Base-by-base conservation (phyloP, 2,329 filamentous ascomycete genomes). In the Arthrobotrys megalospora region DNA sequence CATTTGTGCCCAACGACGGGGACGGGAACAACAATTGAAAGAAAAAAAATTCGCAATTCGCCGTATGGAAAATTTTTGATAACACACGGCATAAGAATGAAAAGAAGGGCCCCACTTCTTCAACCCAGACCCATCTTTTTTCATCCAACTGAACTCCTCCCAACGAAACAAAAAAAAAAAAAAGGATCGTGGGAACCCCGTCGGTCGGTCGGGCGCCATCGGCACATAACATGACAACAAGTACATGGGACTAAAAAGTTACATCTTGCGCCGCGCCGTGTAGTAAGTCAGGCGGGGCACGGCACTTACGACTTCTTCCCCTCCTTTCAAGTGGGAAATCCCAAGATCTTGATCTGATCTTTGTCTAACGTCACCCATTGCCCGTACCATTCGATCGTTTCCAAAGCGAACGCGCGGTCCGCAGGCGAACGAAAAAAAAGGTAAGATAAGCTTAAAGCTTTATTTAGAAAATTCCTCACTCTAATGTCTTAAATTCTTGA, bases 381-480 rank as follows among this genome's bases (percentile, higher is more conserved):
- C 24, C 2, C 36, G 3, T 38, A 38, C 6, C 12, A 7, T 21
- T 41, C 52, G 21, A 38, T 58, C 52, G 32, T 55, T n/a, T n/a
- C 16, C 14, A 55, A 32, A 28, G 14, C 19, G 19, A 28, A 32
- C 7, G 14, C 36, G 32, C n/a, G 32, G 34, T n/a, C n/a, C n/a
- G n/a, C n/a, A 21, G 28, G 16, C 16, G 16, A 48, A 24, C 19
- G 12, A 11, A 55, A 38, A 38, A n/a, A 55, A 38, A 38, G 8
- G 16, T 11, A 43, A 71, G 45, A 71, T 71, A 71, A 71, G 67
- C 67, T 71, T 71, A 71, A 71, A 63, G 0, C 41, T 63, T 45
- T 71, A 71, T 71, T 71, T 71, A 71, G 67, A 71, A 71, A 43
- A 43, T 16, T 34, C 24, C 6, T 6, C 7, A 34, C 1, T n/a